These are phyloP conservation scores for Obelidium mucronatum DNA, from an alignment of 192 early-diverging fungal species.

Conservation along the genomic window DNA sequence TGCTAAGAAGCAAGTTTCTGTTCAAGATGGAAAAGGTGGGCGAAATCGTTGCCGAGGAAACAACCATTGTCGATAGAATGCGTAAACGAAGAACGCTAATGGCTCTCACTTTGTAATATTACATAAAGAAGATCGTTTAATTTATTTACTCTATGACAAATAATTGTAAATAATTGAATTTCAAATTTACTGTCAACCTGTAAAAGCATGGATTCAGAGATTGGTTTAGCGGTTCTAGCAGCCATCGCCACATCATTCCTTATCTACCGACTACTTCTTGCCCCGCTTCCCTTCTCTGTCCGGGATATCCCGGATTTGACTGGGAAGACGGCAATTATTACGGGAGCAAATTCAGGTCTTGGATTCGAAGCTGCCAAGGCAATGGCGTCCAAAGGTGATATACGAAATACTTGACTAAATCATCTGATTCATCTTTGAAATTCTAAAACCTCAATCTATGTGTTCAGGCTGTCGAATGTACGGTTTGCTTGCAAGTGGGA, in stretches of 20 bases:
- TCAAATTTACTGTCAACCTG: too few species aligned
- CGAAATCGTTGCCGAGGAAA: slow-evolving; percentile 2
- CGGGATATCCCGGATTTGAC: slow-evolving; percentile 15
- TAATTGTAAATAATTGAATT: too few species aligned
- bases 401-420: too few species aligned
- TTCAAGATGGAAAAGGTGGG: background rate
- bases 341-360: slow-evolving; percentile 45
- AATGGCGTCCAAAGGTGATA: slow-evolving; percentile 40
- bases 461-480: background rate
- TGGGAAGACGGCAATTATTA: slow-evolving; percentile 43
- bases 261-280: background rate
- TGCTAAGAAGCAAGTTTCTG: background rate
- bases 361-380: slow-evolving; percentile 35
- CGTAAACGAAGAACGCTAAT: slow-evolving; percentile 5
- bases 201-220: background rate
- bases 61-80: slow-evolving; percentile 5
- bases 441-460: too few species aligned
- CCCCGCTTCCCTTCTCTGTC: slow-evolving; percentile 4
- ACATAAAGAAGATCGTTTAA: too few species aligned
- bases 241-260: background rate
- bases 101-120: too few species aligned
- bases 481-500: too few species aligned
- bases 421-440: too few species aligned
- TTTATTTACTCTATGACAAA: too few species aligned
- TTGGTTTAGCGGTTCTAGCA: background rate